Percentiles rank a stretch among this genome's conserved stretches.
Conservation (phyloP, 1,284 basidiomycete genomes). For the Papiliotrema laurentii region DNA sequence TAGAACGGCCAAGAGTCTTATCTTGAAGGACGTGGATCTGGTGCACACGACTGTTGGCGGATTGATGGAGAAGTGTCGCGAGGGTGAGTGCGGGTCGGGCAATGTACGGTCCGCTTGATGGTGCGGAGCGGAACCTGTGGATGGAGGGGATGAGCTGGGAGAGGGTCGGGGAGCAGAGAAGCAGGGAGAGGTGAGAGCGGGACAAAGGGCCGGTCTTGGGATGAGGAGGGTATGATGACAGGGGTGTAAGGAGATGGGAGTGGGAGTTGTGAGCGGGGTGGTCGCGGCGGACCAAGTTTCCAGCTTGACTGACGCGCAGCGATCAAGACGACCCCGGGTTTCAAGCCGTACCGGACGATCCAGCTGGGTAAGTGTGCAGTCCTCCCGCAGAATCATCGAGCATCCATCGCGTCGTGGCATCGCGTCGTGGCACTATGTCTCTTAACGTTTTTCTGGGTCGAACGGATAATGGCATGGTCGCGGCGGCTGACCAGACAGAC, state of each 20-base stretch:
- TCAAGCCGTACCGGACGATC: slow-evolving; percentile 77
- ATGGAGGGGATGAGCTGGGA: neutral
- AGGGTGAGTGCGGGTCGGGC: slow-evolving; percentile 29
- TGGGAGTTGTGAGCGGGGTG: neutral
- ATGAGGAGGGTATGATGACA: neutral
- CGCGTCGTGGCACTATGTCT: too few relatives aligned
- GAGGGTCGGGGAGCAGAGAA: neutral
- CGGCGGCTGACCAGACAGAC: slow-evolving; percentile 52
- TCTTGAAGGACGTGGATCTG: slow-evolving; percentile 77
- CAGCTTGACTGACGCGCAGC: slow-evolving; percentile 52
- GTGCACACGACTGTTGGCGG: slow-evolving; percentile 68
- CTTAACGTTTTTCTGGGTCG: neutral
- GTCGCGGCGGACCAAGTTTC: neutral
- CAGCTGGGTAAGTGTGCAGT: slow-evolving; percentile 63
- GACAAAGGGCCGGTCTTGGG: neutral
- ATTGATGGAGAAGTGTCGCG: slow-evolving; percentile 69
- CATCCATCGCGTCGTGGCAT: neutral
- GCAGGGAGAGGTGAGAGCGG: neutral
- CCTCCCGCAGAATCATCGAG: neutral
- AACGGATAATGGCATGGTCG: neutral
- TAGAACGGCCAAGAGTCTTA: slow-evolving; percentile 81
- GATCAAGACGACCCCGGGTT: slow-evolving; percentile 65
- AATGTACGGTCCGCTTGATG: neutral
- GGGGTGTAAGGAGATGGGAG: neutral
- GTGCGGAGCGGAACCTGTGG: neutral